These are phyloP conservation scores for Thraustochytrium striatum DNA, from an alignment of 352 stramenopile genomes.

Conservation along the genomic window DNA sequence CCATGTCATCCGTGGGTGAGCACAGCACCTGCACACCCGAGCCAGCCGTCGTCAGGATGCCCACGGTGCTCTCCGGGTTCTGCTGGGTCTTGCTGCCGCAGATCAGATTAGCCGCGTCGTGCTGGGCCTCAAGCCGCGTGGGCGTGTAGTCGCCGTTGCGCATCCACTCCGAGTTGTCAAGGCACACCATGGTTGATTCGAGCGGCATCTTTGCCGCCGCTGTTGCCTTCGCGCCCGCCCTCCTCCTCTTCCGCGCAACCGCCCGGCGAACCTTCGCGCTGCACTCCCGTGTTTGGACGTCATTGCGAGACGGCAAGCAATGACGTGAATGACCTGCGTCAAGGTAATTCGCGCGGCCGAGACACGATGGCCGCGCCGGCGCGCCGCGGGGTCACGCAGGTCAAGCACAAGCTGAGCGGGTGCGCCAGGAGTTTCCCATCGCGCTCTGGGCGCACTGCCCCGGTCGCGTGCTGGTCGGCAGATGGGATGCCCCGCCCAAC, in stretches of 20 bases:
- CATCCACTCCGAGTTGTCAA: slow-evolving; percentile 98
- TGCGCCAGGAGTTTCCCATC: neutral
- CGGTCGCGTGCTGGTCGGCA: slow-evolving; percentile 9
- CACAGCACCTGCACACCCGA: slow-evolving; percentile 84
- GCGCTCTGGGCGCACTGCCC: slow-evolving; percentile 18
- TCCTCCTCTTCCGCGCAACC: neutral
- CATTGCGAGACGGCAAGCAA: too few species aligned
- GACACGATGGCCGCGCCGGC: too few species aligned
- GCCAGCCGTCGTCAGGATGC: slow-evolving; percentile 89
- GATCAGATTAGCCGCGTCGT: slow-evolving; percentile 95
- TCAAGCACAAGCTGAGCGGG: slow-evolving; percentile 37
- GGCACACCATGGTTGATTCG: slow-evolving; percentile 76
- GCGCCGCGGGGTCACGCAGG: slow-evolving; percentile 14
- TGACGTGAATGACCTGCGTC: too few species aligned
- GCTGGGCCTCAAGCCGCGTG: slow-evolving; percentile 92
- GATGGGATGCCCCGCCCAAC: neutral
- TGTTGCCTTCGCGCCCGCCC: neutral
- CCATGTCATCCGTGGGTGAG: slow-evolving; percentile 94
- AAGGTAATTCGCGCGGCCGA: too few species aligned
- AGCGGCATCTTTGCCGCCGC: slow-evolving; percentile 61
- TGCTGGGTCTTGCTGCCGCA: slow-evolving; percentile 92
- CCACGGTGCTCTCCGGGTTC: slow-evolving; percentile 97
- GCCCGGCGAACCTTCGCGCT: too few species aligned
- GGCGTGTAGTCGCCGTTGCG: slow-evolving; percentile 98
- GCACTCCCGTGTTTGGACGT: too few species aligned